These are phyloP conservation scores for Oryza nivara DNA, from an alignment of 176 grass and related monocot genomes.

Conservation along the genomic window DNA sequence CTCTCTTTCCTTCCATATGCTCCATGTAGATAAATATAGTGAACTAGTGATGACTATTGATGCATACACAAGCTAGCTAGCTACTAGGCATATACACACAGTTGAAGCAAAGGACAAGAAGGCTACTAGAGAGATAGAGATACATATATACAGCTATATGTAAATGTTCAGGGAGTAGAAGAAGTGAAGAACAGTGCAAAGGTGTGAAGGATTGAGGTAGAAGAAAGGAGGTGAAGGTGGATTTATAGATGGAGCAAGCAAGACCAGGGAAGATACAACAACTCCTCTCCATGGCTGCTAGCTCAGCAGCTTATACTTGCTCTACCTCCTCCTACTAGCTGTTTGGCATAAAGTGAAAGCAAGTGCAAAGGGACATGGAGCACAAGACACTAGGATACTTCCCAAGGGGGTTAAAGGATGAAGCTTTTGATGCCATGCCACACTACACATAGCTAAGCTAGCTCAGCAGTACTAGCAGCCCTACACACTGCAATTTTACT, in stretches of 20 bases:
- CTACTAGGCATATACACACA: too few species aligned
- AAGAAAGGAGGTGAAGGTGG: conserved; percentile 43
- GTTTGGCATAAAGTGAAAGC: conserved; percentile 19
- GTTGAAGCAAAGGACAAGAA: too few species aligned
- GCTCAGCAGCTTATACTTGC: conserved; percentile 10
- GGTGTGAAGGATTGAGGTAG: conserved; percentile 33
- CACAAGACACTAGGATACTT: conserved; percentile 52
- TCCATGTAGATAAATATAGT: too few species aligned
- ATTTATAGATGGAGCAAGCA: conserved; percentile 51
- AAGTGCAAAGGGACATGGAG: conserved; percentile 41
- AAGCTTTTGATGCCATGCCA: conserved; percentile 52
- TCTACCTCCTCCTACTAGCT: conserved; percentile 20
- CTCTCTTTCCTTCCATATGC: too few species aligned
- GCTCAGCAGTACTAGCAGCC: not conserved
- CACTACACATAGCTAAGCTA: not conserved
- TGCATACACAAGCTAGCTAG: not conserved
- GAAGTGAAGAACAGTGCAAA: not conserved
- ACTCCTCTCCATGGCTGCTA: conserved; percentile 26
- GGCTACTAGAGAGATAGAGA: too few species aligned
- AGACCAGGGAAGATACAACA: not conserved
- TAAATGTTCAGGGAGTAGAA: too few species aligned
- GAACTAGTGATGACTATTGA: not conserved
- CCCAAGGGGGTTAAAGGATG: conserved; percentile 35
- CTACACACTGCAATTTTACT: not conserved
- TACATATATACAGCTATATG: too few species aligned